Percentiles rank a stretch among this genome's conserved stretches.
Conservation (phyloP, 768 basidiomycete genomes). For the Porpolomopsis calyptriformis region DNA sequence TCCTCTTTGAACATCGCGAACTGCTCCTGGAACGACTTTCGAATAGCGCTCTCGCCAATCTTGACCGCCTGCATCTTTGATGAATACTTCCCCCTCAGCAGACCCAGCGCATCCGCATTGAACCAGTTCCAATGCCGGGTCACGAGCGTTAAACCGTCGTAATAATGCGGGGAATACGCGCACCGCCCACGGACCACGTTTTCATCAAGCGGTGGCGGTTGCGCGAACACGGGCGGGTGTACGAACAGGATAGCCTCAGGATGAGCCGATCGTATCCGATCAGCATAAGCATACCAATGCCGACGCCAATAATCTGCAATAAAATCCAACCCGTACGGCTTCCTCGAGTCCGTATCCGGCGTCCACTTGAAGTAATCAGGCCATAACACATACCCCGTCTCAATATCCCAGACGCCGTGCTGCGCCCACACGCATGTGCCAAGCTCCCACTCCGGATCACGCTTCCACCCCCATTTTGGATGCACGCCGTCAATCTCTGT, state of each 20-base stretch:
- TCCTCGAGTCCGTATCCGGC: slow-evolving; percentile 25
- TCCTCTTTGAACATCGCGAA: slow-evolving; percentile 72
- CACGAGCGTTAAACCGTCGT: slow-evolving; percentile 90
- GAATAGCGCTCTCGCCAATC: slow-evolving; percentile 76
- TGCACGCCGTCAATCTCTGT: slow-evolving; percentile 42
- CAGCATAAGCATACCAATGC: slow-evolving; percentile 48
- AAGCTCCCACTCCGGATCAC: slow-evolving; percentile 58
- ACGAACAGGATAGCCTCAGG: slow-evolving; percentile 82
- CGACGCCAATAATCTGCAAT: slow-evolving; percentile 72
- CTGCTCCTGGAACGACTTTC: slow-evolving; percentile 73
- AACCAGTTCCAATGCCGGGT: slow-evolving; percentile 90
- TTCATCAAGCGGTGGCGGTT: slow-evolving; percentile 54
- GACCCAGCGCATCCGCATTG: slow-evolving; percentile 89
- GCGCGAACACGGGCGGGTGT: slow-evolving; percentile 82
- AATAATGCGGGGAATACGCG: slow-evolving; percentile 78
- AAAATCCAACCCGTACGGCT: slow-evolving; percentile 43
- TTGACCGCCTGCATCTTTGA: slow-evolving; percentile 60
- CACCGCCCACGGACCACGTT: slow-evolving; percentile 55
- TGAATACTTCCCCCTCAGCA: slow-evolving; percentile 77
- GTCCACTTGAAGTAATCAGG: slow-evolving; percentile 66
- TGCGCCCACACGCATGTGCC: slow-evolving; percentile 81
- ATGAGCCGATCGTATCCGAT: slow-evolving; percentile 54
- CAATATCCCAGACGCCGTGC: slow-evolving; percentile 82
- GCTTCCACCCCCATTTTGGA: slow-evolving; percentile 74
- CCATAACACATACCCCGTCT: slow-evolving; percentile 51